Conservation (phyloP, 148 eudicot species). For the Chenopodium formosanum region DNA sequence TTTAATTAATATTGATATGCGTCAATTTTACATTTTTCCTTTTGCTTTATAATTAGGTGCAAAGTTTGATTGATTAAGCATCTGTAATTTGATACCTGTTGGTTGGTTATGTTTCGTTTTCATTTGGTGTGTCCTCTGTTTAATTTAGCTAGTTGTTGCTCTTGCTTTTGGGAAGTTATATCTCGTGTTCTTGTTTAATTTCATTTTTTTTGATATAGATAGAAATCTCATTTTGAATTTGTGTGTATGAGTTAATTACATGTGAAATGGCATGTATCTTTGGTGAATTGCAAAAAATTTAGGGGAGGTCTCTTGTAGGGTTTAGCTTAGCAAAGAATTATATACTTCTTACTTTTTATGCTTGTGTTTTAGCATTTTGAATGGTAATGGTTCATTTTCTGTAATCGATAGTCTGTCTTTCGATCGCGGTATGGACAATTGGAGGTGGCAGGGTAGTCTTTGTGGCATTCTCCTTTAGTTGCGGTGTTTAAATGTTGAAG, state of each 20-base stretch:
- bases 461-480: not conserved
- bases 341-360: not conserved
- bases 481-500: not conserved
- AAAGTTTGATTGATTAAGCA: not conserved
- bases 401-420: not conserved
- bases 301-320: too few relatives aligned
- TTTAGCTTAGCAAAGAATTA: not conserved
- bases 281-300: too few relatives aligned
- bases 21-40: not conserved
- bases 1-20: not conserved
- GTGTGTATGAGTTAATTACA: too few relatives aligned
- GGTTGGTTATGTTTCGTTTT: slow-evolving; percentile 10
- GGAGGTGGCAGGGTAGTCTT: not conserved
- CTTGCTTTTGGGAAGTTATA: not conserved
- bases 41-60: not conserved
- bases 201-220: not conserved
- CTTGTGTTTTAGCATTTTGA: not conserved
- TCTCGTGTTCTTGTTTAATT: not conserved
- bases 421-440: not conserved
- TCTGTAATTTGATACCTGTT: slow-evolving; percentile 12
- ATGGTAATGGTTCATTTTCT: not conserved
- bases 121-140: slow-evolving; percentile 1
- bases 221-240: too few relatives aligned
- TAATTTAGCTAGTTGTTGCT: not conserved
- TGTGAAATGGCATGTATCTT: not conserved